phyloP scores from a whole-genome alignment of 306 rosid genomes.

The Ochetophila trinervis region DNA sequence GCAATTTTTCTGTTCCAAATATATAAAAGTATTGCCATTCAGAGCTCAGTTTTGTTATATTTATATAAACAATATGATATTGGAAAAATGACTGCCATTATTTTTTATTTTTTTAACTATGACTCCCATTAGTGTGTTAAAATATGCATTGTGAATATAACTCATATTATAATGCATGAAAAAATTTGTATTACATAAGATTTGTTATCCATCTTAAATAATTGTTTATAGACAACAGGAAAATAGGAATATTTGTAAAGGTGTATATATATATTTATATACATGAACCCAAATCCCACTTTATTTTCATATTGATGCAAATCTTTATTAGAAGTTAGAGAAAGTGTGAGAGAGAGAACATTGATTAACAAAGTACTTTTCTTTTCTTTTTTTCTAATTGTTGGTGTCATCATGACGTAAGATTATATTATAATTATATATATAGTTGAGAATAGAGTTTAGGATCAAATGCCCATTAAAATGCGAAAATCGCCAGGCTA shows the following conservation, averaged over 20 bases:
- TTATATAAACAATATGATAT: not conserved
- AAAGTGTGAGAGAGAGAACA: not conserved
- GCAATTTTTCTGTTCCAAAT: not conserved
- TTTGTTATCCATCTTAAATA: not conserved
- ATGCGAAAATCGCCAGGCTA: not conserved
- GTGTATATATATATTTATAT: not conserved
- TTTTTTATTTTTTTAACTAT: no score
- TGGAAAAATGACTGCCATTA: constrained; percentile 15
- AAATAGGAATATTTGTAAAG: not conserved
- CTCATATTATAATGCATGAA: not conserved
- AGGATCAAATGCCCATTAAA: not conserved
- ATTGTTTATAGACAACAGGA: not conserved
- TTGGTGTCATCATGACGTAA: not conserved
- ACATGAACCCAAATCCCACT: constrained; percentile 5
- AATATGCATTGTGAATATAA: not conserved
- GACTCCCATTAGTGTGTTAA: constrained; percentile 7
- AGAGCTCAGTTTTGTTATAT: not conserved
- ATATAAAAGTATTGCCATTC: not conserved
- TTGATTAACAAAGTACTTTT: constrained; percentile 12
- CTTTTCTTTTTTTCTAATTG: not conserved
- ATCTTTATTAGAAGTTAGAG: not conserved
- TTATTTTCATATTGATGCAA: not conserved
- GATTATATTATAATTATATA: no score
- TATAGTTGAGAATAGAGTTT: not conserved
- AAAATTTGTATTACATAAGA: not conserved